These are phyloP conservation scores for Fusarium albosuccineum DNA, from an alignment of 2,329 filamentous ascomycete species.

Conservation along the genomic window DNA sequence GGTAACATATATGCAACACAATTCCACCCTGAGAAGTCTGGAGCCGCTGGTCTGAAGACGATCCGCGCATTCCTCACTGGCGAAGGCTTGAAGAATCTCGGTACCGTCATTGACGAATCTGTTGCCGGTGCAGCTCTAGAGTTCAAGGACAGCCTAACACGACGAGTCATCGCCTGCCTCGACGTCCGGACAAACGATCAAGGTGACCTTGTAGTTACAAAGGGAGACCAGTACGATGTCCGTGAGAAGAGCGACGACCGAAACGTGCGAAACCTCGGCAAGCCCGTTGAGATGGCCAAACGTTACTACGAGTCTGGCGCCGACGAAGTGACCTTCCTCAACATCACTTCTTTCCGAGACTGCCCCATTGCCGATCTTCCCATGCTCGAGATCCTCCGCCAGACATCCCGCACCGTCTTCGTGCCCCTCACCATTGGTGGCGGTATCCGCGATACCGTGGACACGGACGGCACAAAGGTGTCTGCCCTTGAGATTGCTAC, in stretches of 20 bases:
- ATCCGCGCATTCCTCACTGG: conserved; percentile 89
- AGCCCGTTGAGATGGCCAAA: conserved; percentile 94
- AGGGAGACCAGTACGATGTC: conserved; percentile 98
- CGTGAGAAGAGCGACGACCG: conserved; percentile 81
- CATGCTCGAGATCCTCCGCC: conserved; percentile 93
- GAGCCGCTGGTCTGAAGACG: conserved; percentile 86
- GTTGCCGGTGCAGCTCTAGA: conserved; percentile 27
- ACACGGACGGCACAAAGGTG: conserved; percentile 88
- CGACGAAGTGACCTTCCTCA: conserved; percentile 96
- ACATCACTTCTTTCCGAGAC: conserved; percentile 98
- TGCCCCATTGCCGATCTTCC: conserved; percentile 91
- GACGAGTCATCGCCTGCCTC: conserved; percentile 93
- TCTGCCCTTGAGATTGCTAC: conserved; percentile 92
- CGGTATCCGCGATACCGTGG: conserved; percentile 92
- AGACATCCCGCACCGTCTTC: conserved; percentile 91
- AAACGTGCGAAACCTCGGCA: conserved; percentile 89
- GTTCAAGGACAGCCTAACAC: conserved; percentile 79
- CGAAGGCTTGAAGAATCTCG: conserved; percentile 67
- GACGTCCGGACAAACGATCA: conserved; percentile 95
- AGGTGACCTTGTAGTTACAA: conserved; percentile 96
- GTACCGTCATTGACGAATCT: conserved; percentile 31
- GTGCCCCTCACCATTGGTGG: conserved; percentile 96
- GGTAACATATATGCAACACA: conserved; percentile 92
- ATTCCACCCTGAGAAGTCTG: conserved; percentile 98
- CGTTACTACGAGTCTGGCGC: conserved; percentile 97